phyloP scores from a whole-genome alignment of 306 rosid species.

The Quercus variabilis region DNA sequence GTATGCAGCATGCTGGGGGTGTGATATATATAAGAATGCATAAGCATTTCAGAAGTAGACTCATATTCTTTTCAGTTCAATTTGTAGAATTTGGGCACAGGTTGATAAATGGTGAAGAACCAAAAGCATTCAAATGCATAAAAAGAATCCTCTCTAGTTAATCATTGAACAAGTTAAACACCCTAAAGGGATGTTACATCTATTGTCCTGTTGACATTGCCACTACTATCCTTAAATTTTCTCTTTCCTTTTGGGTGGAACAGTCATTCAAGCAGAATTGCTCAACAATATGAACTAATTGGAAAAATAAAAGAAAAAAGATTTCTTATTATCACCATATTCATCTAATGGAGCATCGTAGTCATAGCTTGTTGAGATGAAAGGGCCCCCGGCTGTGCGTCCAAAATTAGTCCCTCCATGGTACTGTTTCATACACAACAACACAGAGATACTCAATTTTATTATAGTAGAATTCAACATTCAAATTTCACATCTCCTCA shows the following conservation, averaged over 20 bases:
- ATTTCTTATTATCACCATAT: conserved; percentile 64
- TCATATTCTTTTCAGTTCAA: neutral
- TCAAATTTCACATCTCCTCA: conserved; percentile 13
- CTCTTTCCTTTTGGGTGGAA: neutral
- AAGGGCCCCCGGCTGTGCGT: conserved; percentile 98
- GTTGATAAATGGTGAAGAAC: neutral
- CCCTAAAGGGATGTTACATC: neutral
- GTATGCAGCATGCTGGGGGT: neutral
- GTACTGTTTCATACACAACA: conserved; percentile 41
- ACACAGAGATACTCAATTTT: conserved; percentile 18
- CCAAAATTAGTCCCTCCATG: conserved; percentile 99
- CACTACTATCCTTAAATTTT: neutral
- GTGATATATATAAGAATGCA: conserved; percentile 1
- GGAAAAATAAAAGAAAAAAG: neutral
- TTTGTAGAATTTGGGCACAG: neutral
- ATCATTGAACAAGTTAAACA: neutral
- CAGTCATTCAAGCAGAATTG: neutral
- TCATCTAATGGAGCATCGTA: conserved; percentile 99
- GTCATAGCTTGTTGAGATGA: conserved; percentile 96
- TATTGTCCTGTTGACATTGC: neutral
- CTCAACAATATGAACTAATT: neutral
- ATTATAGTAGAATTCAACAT: conserved; percentile 5
- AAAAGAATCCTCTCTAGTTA: neutral
- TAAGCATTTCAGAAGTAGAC: conserved; percentile 7
- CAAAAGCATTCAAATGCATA: neutral